Base-by-base conservation (phyloP, 23 red algal species). In the Gracilaria caudata region DNA sequence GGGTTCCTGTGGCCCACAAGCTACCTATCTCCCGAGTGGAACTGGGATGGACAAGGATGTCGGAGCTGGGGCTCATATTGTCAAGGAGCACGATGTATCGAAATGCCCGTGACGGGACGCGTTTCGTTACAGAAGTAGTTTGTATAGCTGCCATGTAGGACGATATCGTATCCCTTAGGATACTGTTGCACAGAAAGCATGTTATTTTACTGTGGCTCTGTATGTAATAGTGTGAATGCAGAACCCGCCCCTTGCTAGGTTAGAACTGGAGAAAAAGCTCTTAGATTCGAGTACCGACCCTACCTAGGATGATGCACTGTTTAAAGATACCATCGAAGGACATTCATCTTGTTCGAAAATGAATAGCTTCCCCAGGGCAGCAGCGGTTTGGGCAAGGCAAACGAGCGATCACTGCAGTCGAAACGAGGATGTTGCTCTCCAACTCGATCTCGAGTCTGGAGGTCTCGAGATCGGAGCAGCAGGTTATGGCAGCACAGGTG, bases 81-180 rank as follows among this genome's bases (percentile, higher is more conserved):
- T 60, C 36, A 63, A 38, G 51, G 77, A 80, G 35, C 47, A 53
- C 12, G 77, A 58, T 38, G 77, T 45, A 34, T 80, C 77, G 47
- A 60, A 60, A 26, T 63, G 77, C 36, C 77, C 77, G 36, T 80
- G 21, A 40, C 30, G 6, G 53, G 26, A 12, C 6, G 25, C 33
- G 19, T 60, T 7, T 40, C 21, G 49, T 16, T 38, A 57, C 6
- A 30, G 45, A 53, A 53, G 29, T 60, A 36, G 77, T 57, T 80
- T 80, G 56, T 80, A 57, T 59, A 80, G 47, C 28, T 60, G 21
- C 11, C 72, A 77, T 19, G 19, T 49, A 77, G 40, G 29, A 51
- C 51, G 34, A 80, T 57, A 35, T 80, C 13, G 51, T 24, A 60
- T n/a, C n/a, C n/a, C n/a, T n/a, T n/a, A n/a, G n/a, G n/a, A n/a